phyloP scores from a whole-genome alignment of 257 asterid species.

The Solanum tacnaense region DNA sequence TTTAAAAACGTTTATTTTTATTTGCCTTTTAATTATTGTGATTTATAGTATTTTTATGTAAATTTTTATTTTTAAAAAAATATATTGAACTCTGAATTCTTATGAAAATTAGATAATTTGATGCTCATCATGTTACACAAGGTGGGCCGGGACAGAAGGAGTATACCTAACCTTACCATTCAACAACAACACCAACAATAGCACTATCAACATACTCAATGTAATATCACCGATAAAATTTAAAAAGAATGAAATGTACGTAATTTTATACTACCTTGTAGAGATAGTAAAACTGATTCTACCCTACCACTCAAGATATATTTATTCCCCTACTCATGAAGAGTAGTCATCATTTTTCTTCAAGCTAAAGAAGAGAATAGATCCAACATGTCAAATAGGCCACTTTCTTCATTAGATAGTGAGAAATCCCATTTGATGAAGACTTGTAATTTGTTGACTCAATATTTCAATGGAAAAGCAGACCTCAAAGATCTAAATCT shows the following conservation, averaged over 20 bases:
- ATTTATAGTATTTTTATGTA: too few relatives aligned
- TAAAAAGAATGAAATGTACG: not conserved
- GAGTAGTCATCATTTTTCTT: not conserved
- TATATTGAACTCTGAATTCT: not conserved
- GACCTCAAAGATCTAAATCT: conserved; percentile 1
- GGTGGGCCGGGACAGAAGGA: not conserved
- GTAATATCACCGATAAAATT: accelerated
- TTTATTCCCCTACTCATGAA: not conserved
- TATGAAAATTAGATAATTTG: not conserved
- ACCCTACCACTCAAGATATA: not conserved
- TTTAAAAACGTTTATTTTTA: too few relatives aligned
- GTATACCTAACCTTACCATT: not conserved
- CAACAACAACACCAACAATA: not conserved
- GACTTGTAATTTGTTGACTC: conserved; percentile 8
- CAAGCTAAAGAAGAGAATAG: not conserved
- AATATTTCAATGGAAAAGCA: conserved; percentile 7
- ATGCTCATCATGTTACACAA: not conserved
- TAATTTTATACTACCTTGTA: too few relatives aligned
- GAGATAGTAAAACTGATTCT: too few relatives aligned
- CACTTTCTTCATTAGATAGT: not conserved
- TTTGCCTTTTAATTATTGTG: too few relatives aligned
- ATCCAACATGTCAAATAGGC: not conserved
- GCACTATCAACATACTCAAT: not conserved
- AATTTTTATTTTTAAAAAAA: too few relatives aligned
- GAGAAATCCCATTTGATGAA: not conserved